Base-by-base conservation (phyloP, 257 asterid genomes). In the Penstemon davidsonii region DNA sequence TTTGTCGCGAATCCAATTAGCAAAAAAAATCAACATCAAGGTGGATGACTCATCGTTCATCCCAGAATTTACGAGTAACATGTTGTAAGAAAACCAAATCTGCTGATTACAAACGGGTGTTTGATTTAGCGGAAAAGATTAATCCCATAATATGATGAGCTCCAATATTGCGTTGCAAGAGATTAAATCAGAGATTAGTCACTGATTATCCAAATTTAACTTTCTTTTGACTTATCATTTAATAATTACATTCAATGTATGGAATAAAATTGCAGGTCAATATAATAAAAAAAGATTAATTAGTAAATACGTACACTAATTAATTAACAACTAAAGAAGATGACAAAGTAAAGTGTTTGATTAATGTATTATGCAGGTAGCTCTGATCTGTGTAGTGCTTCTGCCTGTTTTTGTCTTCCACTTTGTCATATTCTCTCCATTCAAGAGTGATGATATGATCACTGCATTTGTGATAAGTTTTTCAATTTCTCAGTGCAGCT, bases 401-500 rank as follows among this genome's bases (percentile, higher is more conserved):
- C 68, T 56, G 80, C 71, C 58, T 58, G 83, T 78, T 80, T 76
- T 50, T 80, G 83, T 71, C 88, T 75, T 78, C 85, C 83, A 78
- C 85, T 83, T 77, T 80, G 73, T 72, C 85, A 68, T 67, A 61
- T 66, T 69, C 58, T 68, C 58, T 64, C 58, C 63, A 66, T 63
- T 52, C 60, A 74, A 61, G 37, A 59, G 62, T 55, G 70, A 75
- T 67, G 33, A 43, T 67, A 75, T 67, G 33, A 43, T 57, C 76
- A 61, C 70, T 61, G 67, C 56, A 66, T 47, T 62, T 42, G 81
- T 76, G 87, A 73, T 79, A 82, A 79, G 70, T 45, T 79, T 73
- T 79, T 76, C 82, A 82, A 76, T 79, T 74, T 71, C 80, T 79
- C 69, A 76, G 87, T 82, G 84, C 84, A 69, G 69, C 74, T 57